Evolutionary conservation across 176 grass and related monocot genomes (phyloP), one percentile per base, ranked within the genome.

Genomic region (Stipa capillata): DNA sequence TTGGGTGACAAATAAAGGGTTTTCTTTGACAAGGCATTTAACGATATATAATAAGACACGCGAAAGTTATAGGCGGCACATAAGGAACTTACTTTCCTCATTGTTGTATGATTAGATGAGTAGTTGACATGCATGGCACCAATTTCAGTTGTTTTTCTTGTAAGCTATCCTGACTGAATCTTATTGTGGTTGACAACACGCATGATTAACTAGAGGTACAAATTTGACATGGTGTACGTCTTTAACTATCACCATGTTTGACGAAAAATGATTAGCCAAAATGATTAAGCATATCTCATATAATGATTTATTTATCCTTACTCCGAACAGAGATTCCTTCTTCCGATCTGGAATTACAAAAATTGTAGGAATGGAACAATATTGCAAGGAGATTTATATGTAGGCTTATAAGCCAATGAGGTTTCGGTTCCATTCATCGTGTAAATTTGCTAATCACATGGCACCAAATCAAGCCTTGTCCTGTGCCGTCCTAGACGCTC

Each of bases 311-410:
- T 34, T 73, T 57, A 15, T 27, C 34, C 14, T 20, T 43, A n/a
- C 69, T 74, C 59, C 84, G 40, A 76, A 81, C 50, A 66, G 69
- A 86, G 63, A 86, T 86, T 67, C 77, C 45, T n/a, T n/a, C n/a
- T n/a, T n/a, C n/a, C n/a, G n/a, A n/a, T 36, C 21, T 66, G 55
- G 10, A 37, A 73, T 24, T 65, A 55, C 45, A 86, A 69, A 65
- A 78, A n/a, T n/a, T n/a, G n/a, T n/a, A n/a, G 25, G 53, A 7
- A n/a, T n/a, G 15, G 39, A 80, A 66, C 77, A 40, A 42, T 24
- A 56, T 28, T 57, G 21, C 51, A 62, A 60, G n/a, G n/a, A n/a
- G 35, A 58, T 86, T 64, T 69, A 17, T 47, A 27, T 74, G 68
- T n/a, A 37, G 48, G 34, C n/a, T 56, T 68, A 75, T 75, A 36